Evolutionary conservation across 805 yeast genomes (phyloP).

Genomic region (Saccharomyces mikatae): DNA sequence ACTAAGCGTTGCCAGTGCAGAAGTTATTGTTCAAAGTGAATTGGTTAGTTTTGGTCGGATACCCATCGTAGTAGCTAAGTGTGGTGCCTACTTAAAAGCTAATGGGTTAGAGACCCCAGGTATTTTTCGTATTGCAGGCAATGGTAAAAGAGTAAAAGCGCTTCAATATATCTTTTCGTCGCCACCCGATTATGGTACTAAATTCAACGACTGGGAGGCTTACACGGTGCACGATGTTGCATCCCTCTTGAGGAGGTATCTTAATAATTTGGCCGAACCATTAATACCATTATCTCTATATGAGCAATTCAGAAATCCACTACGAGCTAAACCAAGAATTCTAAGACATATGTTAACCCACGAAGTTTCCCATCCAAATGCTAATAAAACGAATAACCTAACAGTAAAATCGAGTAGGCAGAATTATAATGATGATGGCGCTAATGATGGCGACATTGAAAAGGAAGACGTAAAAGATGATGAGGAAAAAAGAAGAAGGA

Average conservation of each 20-base stretch:
- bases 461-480: conserved; percentile 7
- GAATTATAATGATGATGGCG: conserved; percentile 7
- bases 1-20: conserved; percentile 55
- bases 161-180: conserved; percentile 75
- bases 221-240: conserved; percentile 97
- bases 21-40: conserved; percentile 53
- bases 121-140: conserved; percentile 87
- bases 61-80: conserved; percentile 91
- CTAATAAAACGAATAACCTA: conserved; percentile 24
- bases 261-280: conserved; percentile 88
- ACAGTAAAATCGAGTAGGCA: conserved; percentile 1
- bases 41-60: conserved; percentile 76
- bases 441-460: conserved; percentile 14
- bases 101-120: conserved; percentile 80
- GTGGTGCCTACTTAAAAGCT: conserved; percentile 78
- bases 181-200: conserved; percentile 86
- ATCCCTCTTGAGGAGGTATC: conserved; percentile 72
- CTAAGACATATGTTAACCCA: conserved; percentile 52
- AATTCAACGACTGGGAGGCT: conserved; percentile 76
- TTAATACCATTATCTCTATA: conserved; percentile 72
- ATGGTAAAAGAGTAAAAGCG: conserved; percentile 78
- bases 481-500: conserved; percentile 28
- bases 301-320: conserved; percentile 70
- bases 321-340: conserved; percentile 56
- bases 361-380: conserved; percentile 31